Evolutionary conservation across 2,329 filamentous ascomycete genomes (phyloP), one percentile per base, ranked within the genome.

Genomic region (Aspergillus viridinutans): DNA sequence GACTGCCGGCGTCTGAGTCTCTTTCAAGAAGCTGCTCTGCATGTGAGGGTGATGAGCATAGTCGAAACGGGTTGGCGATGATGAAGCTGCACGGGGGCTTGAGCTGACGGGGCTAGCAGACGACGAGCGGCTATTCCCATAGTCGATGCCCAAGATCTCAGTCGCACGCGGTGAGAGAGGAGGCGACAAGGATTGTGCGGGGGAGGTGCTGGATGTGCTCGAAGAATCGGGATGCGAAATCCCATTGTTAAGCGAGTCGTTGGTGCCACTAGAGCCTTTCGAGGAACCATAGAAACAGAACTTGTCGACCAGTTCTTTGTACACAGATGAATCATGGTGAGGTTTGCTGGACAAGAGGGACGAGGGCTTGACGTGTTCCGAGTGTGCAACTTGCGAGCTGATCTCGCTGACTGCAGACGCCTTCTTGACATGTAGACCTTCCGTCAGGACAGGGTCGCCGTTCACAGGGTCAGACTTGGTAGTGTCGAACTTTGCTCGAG

Each of bases 261-360:
- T 58, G 49, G 42, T 53, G 50, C 17, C 23, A n/a, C 52, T 49
- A 48, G 75, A 72, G 43, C 67, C 69, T 67, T 78, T 78, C 38
- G 74, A 71, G 53, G 80, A 81, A 56, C 81, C 81, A 73, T 79
- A 83, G 85, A 97, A 99, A 83, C 94, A 99, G 83, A 96, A 99
- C 81, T 96, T 97, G 81, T 96, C 92, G 75, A 99, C 89, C 64
- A 99, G 84, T 78, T 99, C 94, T 77, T 95, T 90, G 74, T 99
- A 97, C 58, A 93, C 92, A 59, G 90, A 87, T 62, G 92, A 95
- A 59, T 92, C 85, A 64, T 96, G 87, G 69, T 84, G 81, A 48
- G 87, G 86, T 69, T 88, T 85, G 68, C 84, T 83, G 42, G 81
- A 79, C 14, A 82, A 78, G 65, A 80, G 81, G 72, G 69, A 83